Base-by-base conservation (phyloP, 2,329 filamentous ascomycete genomes). In the Beauveria caledonica region DNA sequence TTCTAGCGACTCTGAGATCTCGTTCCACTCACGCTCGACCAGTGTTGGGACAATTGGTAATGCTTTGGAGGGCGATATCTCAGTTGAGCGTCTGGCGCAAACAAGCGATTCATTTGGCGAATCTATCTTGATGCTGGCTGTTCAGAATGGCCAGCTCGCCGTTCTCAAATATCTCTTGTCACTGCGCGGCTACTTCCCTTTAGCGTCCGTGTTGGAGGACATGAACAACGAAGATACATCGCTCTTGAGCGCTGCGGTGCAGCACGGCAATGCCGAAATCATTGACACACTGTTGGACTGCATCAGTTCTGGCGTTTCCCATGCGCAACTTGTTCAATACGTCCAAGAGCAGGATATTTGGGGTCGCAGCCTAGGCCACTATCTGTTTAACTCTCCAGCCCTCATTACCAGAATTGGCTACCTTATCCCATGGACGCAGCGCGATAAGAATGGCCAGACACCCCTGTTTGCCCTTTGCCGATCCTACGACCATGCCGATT, bases 391-490 rank as follows among this genome's bases (percentile, higher is more conserved):
- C 69, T 87, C 90, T 9, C 94, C 94, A 2, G 80, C 83, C 58
- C 78, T 99, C 21, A 94, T 99, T 65, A 77, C 79, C 49, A 81
- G 83, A 59, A 87, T 97, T 62, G 92, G 92, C 2, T 80, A 82
- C 62, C 75, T 93, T 65, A 78, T 99, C 58, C 89, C 91, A 9
- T 99, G 94, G 94, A 84, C 86, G 61, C 85, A 95, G 72, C 91
- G 88, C 66, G 94, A 99, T 73, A 95, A 92, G 71, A 97, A 97
- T 69, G 94, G 94, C 0, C 94, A 97, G 73, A 99, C 95, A n/a
- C 95, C 94, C 1, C 77, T 99, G 9, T 97, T 99, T 71, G 94
- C 94, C 2, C 79, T 97, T 1, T 97, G 92, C 72, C 86, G 94
- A 66, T 97, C 92, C 0, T 99, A 99, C 69, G 94, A 99, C 69